These are phyloP conservation scores for Aegilops tauschii DNA, from an alignment of 176 grass and related monocot genomes.

Conservation along the genomic window DNA sequence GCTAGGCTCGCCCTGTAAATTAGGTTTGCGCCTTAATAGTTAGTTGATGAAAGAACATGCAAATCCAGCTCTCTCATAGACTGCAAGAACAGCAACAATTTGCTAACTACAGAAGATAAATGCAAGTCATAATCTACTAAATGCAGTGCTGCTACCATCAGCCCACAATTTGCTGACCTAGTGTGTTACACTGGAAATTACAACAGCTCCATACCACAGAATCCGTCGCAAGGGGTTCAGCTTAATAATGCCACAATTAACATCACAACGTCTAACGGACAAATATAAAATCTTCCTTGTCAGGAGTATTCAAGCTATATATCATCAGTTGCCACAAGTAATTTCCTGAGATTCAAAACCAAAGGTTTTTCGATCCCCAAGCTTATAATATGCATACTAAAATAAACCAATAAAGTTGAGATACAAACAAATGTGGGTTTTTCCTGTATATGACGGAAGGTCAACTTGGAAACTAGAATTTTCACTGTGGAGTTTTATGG, in stretches of 20 bases:
- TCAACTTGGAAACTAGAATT: not conserved
- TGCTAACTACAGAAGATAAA: not conserved
- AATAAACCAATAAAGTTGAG: not conserved
- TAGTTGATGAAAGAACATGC: not conserved
- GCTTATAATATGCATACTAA: not conserved
- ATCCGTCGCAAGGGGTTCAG: not conserved
- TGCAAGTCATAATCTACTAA: not conserved
- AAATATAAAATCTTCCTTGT: not conserved
- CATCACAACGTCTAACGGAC: not conserved
- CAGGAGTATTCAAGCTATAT: not conserved
- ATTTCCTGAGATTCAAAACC: not conserved
- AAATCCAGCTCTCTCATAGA: not conserved
- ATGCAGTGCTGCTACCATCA: not conserved
- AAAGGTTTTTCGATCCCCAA: not conserved
- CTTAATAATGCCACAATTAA: not conserved
- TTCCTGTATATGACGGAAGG: not conserved
- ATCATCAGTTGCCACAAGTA: not conserved
- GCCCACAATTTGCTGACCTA: not conserved
- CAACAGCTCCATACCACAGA: not conserved
- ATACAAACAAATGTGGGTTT: not conserved
- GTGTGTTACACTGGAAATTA: not conserved
- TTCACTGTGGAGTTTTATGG: not conserved
- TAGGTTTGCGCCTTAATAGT: constrained; percentile 23
- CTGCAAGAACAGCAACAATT: not conserved
- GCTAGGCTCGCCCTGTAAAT: constrained; percentile 64